Conservation (phyloP, 2,329 filamentous ascomycete species). For the Volutella citrinella region DNA sequence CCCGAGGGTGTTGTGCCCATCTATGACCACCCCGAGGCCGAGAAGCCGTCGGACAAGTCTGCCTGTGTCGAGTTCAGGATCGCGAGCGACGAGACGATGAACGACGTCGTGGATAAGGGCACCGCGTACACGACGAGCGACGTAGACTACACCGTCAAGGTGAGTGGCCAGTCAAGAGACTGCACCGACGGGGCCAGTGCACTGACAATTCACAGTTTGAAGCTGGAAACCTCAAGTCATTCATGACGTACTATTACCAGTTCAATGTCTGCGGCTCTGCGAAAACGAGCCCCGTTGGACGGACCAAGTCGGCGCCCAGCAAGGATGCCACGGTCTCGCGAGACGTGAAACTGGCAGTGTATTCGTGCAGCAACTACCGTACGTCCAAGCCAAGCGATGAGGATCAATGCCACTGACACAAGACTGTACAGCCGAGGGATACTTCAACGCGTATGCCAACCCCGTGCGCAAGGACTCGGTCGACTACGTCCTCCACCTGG, state of each 20-base stretch:
- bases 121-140: slow-evolving; percentile 68
- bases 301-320: slow-evolving; percentile 67
- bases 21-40: slow-evolving; percentile 47
- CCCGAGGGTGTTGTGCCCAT: slow-evolving; percentile 41
- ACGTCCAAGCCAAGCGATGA: too few relatives aligned
- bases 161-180: slow-evolving; percentile 26
- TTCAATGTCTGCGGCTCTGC: slow-evolving; percentile 65
- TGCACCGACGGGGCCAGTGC: accelerated
- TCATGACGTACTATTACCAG: slow-evolving; percentile 66
- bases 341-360: slow-evolving; percentile 62
- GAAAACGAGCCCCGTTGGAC: slow-evolving; percentile 59
- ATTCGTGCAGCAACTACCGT: slow-evolving; percentile 67
- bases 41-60: slow-evolving; percentile 44
- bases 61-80: slow-evolving; percentile 68
- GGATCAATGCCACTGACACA: too few relatives aligned
- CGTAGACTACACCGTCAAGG: slow-evolving; percentile 74
- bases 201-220: slow-evolving; percentile 49
- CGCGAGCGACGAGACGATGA: slow-evolving; percentile 35
- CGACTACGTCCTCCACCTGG: slow-evolving; percentile 58
- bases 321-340: slow-evolving; percentile 54
- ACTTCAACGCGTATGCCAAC: slow-evolving; percentile 61
- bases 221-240: slow-evolving; percentile 58
- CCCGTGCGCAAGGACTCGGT: slow-evolving; percentile 56
- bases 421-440: slow-evolving; percentile 39
- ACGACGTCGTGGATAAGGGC: slow-evolving; percentile 51